phyloP scores from a whole-genome alignment of 2,329 filamentous ascomycete genomes.

The Aspergillus japonicus region DNA sequence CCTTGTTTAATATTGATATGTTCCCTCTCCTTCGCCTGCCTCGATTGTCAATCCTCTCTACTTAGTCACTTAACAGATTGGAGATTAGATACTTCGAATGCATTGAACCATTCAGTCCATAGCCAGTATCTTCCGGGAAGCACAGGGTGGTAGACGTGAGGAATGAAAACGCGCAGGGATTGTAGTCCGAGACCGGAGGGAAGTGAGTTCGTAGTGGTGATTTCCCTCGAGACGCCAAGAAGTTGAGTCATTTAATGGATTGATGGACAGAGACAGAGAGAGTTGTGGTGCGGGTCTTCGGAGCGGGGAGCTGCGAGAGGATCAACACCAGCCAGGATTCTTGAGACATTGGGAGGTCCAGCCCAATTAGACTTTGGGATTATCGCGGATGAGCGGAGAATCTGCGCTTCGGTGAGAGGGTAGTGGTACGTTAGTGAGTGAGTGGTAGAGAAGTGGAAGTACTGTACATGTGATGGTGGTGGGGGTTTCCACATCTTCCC shows the following conservation, averaged over 20 bases:
- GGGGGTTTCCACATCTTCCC: conserved; percentile 13
- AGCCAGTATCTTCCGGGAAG: not conserved
- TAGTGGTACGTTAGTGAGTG: too few species aligned
- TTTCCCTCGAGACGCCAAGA: not conserved
- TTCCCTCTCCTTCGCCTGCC: not conserved
- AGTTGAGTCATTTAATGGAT: not conserved
- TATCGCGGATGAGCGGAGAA: not conserved
- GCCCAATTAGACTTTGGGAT: not conserved
- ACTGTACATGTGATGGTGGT: not conserved
- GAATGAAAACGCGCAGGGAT: not conserved
- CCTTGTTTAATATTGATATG: not conserved
- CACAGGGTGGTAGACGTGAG: too few species aligned
- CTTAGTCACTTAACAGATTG: not conserved
- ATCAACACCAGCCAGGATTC: not conserved
- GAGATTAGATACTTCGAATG: not conserved
- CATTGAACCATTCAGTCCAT: not conserved
- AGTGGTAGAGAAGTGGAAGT: too few species aligned
- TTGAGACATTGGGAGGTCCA: too few species aligned
- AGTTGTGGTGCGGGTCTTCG: not conserved
- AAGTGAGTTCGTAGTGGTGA: not conserved
- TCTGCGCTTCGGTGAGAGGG: not conserved
- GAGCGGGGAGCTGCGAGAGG: not conserved
- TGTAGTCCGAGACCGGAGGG: not conserved
- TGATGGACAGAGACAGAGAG: not conserved
- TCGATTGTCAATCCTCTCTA: not conserved